Percentiles rank a stretch among this genome's conserved stretches.
Evolutionary conservation across 495 filamentous ascomycete genomes (phyloP).

Genomic region (Terfezia boudieri): DNA sequence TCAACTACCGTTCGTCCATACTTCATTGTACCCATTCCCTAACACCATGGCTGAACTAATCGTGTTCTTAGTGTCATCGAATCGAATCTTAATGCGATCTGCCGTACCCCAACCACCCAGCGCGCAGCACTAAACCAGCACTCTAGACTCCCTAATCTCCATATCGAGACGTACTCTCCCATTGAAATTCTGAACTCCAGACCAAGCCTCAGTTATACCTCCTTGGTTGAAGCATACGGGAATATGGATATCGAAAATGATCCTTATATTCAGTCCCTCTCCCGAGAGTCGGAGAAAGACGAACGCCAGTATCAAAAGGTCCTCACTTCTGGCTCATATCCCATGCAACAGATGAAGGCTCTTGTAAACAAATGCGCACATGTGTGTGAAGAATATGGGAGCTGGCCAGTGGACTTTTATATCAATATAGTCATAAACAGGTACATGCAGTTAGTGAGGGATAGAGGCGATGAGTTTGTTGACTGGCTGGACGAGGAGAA

Average conservation of each 20-base stretch:
- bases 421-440: constrained; percentile 33
- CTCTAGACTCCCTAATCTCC: constrained; percentile 43
- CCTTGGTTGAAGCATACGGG: constrained; percentile 18
- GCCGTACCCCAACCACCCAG: constrained; percentile 47
- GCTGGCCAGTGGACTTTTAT: constrained; percentile 52
- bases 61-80: constrained; percentile 37
- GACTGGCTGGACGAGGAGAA: constrained; percentile 32
- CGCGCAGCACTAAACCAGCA: constrained; percentile 44
- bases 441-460: constrained; percentile 22
- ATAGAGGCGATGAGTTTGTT: constrained; percentile 17
- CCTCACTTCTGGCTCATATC: constrained; percentile 33
- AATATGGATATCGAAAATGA: constrained; percentile 42
- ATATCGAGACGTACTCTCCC: constrained; percentile 27
- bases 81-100: constrained; percentile 47
- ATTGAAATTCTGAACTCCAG: neutral
- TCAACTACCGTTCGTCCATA: constrained; percentile 24
- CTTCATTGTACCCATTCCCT: neutral
- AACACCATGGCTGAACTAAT: neutral
- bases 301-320: constrained; percentile 24
- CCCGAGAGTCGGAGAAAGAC: constrained; percentile 17
- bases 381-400: constrained; percentile 45
- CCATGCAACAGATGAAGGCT: constrained; percentile 36
- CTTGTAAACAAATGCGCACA: constrained; percentile 29
- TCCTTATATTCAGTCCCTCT: constrained; percentile 40
- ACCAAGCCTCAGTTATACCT: constrained; percentile 5